Base-by-base conservation (phyloP, 345 rosid genomes). In the Syzygium grande region DNA sequence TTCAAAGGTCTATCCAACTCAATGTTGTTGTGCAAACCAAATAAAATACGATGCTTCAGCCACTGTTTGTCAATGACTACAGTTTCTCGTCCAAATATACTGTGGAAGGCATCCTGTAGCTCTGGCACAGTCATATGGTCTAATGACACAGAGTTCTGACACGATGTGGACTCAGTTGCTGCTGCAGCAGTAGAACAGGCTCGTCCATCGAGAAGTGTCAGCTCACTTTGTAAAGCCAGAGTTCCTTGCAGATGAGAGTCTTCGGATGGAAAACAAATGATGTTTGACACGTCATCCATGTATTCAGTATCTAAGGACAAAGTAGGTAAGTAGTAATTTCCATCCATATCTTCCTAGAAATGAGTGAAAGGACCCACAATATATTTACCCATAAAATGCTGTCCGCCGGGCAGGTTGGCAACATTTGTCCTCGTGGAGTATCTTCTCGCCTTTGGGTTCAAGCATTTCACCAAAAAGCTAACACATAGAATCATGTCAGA, bases 41-140 rank as follows among this genome's bases (percentile, higher is more conserved):
- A 87, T 85, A 87, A 53, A 41, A 89, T 80, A 13, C 88, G 85
- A 34, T 34, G 87, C 49, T 87, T 89, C 85, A 89, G 86, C 89
- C 90, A 89, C 77, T 89, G 88, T 73, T 89, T 87, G 65, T 89
- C 90, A 16, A 23, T 85, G 29, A 87, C 87, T 52, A 77, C 51
- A 68, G 87, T 89, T 49, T 89, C 90, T 84, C 52, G 84, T 13
- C 87, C 90, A 89, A 87, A 87, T 61, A 89, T 87, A 68, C 55
- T 61, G 51, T 52, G 78, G 83, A 87, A 89, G 41, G 85, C 54
- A 14, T 85, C 85, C 27, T 73, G 90, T 22, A 89, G 85, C 85
- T 89, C 88, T 51, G 58, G 85, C 73, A 87, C 80, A 68, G 90
- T 55, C 90, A 89, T 84, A 58, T 87, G 85, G 85, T 87, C 88